A percentile compares a stretch with the other conserved stretches of the same genome.
These are phyloP conservation scores for Apiospora saccharicola DNA, from an alignment of 2,329 filamentous ascomycete genomes.

Conservation along the genomic window DNA sequence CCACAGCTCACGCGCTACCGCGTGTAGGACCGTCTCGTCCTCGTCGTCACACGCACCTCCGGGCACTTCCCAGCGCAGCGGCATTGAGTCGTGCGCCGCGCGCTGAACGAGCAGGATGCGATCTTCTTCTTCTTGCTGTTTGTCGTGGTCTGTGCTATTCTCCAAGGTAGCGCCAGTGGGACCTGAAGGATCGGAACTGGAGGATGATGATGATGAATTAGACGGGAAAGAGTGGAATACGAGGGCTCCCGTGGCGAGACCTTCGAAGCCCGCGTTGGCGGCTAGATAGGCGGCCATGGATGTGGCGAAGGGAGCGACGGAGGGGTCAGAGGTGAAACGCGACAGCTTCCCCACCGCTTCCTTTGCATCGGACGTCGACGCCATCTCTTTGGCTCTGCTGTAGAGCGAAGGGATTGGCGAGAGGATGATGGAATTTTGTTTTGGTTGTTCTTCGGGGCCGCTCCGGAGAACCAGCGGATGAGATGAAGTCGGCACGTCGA, in stretches of 20 bases:
- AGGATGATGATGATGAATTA: background rate
- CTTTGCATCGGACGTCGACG: background rate
- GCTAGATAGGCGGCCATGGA: conserved; percentile 35
- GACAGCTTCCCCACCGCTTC: background rate
- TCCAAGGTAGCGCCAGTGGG: background rate
- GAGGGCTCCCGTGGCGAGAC: conserved; percentile 39
- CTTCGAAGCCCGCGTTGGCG: conserved; percentile 32
- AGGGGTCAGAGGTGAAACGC: conserved; percentile 27
- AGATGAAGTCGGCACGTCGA: conserved; percentile 7
- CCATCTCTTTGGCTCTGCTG: background rate
- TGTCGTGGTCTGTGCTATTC: background rate
- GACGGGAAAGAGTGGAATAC: conserved; percentile 36
- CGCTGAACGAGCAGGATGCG: conserved; percentile 50
- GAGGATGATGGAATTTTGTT: background rate
- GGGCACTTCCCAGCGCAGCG: conserved; percentile 50
- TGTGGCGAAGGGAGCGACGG: conserved; percentile 34
- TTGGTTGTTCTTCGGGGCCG: background rate
- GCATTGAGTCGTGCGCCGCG: conserved; percentile 45
- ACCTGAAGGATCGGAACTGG: background rate
- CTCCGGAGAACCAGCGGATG: conserved; percentile 2
- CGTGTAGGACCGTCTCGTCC: conserved; percentile 48
- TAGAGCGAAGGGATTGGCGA: background rate
- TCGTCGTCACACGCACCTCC: conserved; percentile 48
- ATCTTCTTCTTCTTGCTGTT: background rate
- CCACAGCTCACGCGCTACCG: conserved; percentile 48